phyloP scores from a whole-genome alignment of 1,284 basidiomycete species.

The Ceratobasidium sp. region DNA sequence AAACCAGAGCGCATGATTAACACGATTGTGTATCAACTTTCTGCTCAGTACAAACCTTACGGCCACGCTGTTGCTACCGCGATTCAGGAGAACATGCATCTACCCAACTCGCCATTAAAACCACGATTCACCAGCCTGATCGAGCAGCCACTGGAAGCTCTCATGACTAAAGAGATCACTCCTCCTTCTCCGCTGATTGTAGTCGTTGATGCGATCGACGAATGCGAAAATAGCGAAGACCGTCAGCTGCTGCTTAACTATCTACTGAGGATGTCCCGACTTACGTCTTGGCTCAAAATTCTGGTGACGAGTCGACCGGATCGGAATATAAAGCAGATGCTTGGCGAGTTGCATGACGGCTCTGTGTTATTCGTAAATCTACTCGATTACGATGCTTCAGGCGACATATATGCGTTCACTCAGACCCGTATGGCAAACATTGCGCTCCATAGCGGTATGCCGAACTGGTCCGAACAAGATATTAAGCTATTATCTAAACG shows the following conservation, averaged over 20 bases:
- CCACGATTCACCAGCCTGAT: conserved; percentile 6
- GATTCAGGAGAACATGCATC: neutral
- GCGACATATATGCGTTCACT: neutral
- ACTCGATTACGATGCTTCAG: neutral
- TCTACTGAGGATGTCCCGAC: neutral
- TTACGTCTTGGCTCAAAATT: conserved; percentile 18
- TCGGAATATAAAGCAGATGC: conserved; percentile 1
- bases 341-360: neutral
- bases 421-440: conserved; percentile 4
- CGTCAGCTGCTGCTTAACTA: neutral
- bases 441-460: neutral
- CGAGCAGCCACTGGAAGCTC: conserved; percentile 18
- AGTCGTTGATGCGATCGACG: conserved; percentile 42
- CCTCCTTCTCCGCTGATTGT: neutral
- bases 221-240: conserved; percentile 7
- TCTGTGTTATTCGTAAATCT: neutral
- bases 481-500: neutral
- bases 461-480: neutral
- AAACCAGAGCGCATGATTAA: conserved; percentile 33
- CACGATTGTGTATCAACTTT: conserved; percentile 27
- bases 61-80: neutral
- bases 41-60: neutral
- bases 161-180: neutral
- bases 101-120: neutral
- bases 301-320: conserved; percentile 41